Evolutionary conservation across 2,329 filamentous ascomycete species (phyloP), one percentile per base, ranked within the genome.

Genomic region (Chaetomiaceae sp.): DNA sequence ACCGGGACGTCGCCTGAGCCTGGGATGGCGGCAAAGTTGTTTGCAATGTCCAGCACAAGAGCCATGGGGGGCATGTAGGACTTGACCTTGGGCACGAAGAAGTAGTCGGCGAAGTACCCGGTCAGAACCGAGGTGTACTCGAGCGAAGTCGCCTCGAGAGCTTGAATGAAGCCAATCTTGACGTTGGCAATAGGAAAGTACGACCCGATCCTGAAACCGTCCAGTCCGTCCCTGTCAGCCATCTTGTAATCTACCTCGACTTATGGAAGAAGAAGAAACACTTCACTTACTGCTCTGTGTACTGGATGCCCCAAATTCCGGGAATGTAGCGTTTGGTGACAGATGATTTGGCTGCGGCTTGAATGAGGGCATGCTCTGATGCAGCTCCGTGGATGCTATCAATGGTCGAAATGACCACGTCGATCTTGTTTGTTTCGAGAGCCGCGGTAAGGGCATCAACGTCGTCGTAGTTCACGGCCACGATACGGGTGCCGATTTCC

Each of bases 71-170:
- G 50, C 46, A 77, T 56, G 56, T 75, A 61, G 2, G 67, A 69
- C 50, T 65, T 61, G 37, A 69, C 55, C 10, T 61, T 51, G 2
- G 70, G 71, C 48, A 66, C 62, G 30, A 68, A 70, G 60, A 62
- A 75, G 57, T 73, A 75, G 54, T 76, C 73, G 56, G 74, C 63
- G 56, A 76, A 74, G 50, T 68, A 71, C 3, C 73, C 73, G 19
- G 65, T 70, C 27, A 65, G 59, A 4, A 74, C 54, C 6, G 62
- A 56, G 0, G 71, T 73, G 44, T 63, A 70, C 44, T 73, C 62
- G 2, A 75, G 63, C 2, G 54, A 53, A 1, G 63, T 68, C 6
- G 61, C 46, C 35, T 65, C 55, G 13, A 72, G 59, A 3, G 56
- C 48, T 16, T 59, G 6, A 10, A 27, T 2, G 25, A 27, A 6